Conservation (phyloP, 1,284 basidiomycete species). For the Spongispora temasekensis region DNA sequence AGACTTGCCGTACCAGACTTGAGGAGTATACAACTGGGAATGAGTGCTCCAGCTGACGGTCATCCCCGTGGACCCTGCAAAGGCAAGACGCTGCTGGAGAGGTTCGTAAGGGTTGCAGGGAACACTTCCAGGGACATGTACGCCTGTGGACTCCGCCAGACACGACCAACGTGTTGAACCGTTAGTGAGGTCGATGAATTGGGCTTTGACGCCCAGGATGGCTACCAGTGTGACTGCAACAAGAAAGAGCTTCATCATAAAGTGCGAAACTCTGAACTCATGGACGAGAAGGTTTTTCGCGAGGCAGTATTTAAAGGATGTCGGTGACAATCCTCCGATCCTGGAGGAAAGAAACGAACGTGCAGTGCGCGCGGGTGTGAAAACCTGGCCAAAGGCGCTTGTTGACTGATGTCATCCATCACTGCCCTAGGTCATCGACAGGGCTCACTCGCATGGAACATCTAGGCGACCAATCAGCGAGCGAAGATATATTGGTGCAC, state of each 20-base stretch:
- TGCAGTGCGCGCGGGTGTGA: background rate
- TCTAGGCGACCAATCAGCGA: background rate
- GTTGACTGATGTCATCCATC: background rate
- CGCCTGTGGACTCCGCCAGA: constrained; percentile 28
- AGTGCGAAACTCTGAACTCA: background rate
- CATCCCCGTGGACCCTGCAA: constrained; percentile 28
- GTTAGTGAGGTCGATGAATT: constrained; percentile 22
- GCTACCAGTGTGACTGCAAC: background rate
- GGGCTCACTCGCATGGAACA: background rate
- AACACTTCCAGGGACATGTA: constrained; percentile 29
- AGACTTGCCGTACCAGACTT: constrained; percentile 29
- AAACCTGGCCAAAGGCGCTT: background rate
- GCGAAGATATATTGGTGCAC: background rate
- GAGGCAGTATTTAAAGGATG: background rate
- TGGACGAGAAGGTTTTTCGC: background rate
- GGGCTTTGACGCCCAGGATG: constrained; percentile 19
- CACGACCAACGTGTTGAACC: constrained; percentile 17
- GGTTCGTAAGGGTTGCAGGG: constrained; percentile 32
- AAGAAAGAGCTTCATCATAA: constrained; percentile 6
- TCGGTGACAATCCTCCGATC: background rate
- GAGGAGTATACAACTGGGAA: constrained; percentile 19
- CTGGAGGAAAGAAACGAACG: background rate
- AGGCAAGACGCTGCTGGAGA: constrained; percentile 28
- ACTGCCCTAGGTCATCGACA: background rate
- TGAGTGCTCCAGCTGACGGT: constrained; percentile 30